A percentile compares a stretch with the other conserved stretches of the same genome.
Conservation (phyloP, 257 asterid genomes). For the Cinchona pubescens region DNA sequence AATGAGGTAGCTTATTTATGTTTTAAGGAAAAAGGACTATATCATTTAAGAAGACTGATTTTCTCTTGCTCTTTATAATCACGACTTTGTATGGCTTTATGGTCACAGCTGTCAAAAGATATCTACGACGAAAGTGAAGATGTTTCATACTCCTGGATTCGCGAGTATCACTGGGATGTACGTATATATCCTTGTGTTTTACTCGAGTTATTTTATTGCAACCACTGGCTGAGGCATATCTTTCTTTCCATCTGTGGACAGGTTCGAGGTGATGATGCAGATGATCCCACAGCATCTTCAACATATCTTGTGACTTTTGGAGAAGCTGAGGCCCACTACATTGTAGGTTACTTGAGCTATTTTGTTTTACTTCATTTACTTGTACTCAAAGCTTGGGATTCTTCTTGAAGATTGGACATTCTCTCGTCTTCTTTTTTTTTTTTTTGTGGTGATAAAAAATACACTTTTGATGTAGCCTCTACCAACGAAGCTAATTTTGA, state of each 20-base stretch:
- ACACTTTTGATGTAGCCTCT: conserved; percentile 48
- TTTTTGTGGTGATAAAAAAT: background rate
- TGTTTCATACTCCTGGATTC: conserved; percentile 78
- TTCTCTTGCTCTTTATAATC: background rate
- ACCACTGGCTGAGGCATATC: conserved; percentile 22
- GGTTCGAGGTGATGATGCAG: conserved; percentile 80
- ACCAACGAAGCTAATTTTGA: conserved; percentile 48
- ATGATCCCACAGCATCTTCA: conserved; percentile 75
- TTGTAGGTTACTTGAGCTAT: conserved; percentile 37
- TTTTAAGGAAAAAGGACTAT: background rate
- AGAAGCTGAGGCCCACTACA: conserved; percentile 56
- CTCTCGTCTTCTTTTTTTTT: no score
- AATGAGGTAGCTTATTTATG: conserved; percentile 52
- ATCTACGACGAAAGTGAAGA: conserved; percentile 83
- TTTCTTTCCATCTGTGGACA: conserved; percentile 32
- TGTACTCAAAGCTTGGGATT: background rate
- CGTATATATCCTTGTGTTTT: conserved; percentile 24
- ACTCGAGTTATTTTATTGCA: conserved; percentile 5
- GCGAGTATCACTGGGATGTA: conserved; percentile 95
- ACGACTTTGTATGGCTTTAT: conserved; percentile 21
- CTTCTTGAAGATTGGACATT: background rate
- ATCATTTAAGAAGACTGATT: background rate
- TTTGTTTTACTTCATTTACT: background rate
- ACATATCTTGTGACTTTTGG: conserved; percentile 75
- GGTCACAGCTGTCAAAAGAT: conserved; percentile 79